Conservation (phyloP, 306 rosid genomes). For the Myrica gale region DNA sequence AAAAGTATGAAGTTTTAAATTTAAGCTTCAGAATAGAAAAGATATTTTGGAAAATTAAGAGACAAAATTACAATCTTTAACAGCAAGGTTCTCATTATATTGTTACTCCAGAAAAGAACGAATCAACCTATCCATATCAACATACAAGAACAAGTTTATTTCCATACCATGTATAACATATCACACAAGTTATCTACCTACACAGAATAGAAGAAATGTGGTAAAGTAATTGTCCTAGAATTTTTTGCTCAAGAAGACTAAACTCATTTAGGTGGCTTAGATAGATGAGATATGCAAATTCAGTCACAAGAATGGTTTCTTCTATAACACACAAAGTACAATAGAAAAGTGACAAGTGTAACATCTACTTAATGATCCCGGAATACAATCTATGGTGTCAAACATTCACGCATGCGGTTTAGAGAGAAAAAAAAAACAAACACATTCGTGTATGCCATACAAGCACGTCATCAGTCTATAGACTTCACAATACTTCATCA, state of each 20-base stretch:
- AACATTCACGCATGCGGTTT: neutral
- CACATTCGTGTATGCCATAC: neutral
- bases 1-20: constrained; percentile 12
- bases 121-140: neutral
- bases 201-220: neutral
- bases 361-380: neutral
- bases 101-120: neutral
- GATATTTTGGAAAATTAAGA: neutral
- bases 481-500: neutral
- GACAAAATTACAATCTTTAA: neutral
- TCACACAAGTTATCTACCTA: neutral
- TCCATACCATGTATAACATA: neutral
- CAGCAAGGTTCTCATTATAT: neutral
- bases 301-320: neutral
- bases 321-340: neutral
- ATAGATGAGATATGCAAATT: neutral
- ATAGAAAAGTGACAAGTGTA: neutral
- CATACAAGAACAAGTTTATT: neutral
- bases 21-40: neutral
- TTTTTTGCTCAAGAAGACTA: neutral
- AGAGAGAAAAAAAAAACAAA: too few relatives aligned
- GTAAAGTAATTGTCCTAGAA: neutral
- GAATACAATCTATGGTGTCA: neutral
- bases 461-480: neutral
- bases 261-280: neutral